phyloP scores from a whole-genome alignment of 2,329 filamentous ascomycete species.

The Aureobasidium sp. region DNA sequence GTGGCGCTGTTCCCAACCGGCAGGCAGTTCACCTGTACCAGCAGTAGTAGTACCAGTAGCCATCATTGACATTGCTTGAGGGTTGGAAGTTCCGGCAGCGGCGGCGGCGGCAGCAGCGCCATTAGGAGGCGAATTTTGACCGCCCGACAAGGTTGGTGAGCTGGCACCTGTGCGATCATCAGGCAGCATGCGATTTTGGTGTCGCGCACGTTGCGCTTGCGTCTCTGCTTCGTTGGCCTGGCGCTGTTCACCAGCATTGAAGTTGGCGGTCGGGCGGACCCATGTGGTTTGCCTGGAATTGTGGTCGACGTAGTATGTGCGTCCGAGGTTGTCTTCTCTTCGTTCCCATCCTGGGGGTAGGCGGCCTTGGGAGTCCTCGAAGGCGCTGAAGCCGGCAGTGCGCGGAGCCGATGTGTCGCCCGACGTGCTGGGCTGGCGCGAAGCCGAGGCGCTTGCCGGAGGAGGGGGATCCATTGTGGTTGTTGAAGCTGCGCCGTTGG shows the following conservation, averaged over 20 bases:
- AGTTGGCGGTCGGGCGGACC: conserved; percentile 77
- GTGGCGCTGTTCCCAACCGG: conserved; percentile 92
- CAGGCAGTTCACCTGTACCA: conserved; percentile 87
- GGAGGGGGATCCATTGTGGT: conserved; percentile 20
- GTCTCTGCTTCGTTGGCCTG: conserved; percentile 82
- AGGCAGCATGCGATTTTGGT: conserved; percentile 91
- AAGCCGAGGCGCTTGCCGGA: conserved; percentile 30
- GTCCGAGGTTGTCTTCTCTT: conserved; percentile 85
- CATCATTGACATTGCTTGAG: conserved; percentile 73
- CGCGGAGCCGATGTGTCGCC: conserved; percentile 23
- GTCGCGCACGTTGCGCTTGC: conserved; percentile 83
- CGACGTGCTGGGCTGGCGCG: conserved; percentile 21
- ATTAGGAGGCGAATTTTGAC: conserved; percentile 33
- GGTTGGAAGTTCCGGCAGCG: conserved; percentile 29
- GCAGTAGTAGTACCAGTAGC: conserved; percentile 91
- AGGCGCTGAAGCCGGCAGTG: conserved; percentile 67
- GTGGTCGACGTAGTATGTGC: conserved; percentile 97
- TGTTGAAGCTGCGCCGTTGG: conserved; percentile 19
- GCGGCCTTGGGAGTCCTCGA: conserved; percentile 91
- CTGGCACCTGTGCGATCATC: conserved; percentile 92
- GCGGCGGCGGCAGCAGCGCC: conserved; percentile 24
- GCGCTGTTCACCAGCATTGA: conserved; percentile 68
- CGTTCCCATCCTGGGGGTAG: conserved; percentile 93
- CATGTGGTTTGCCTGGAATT: conserved; percentile 96
- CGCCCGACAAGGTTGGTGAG: conserved; percentile 67